phyloP scores from a whole-genome alignment of 2,329 filamentous ascomycete species.

The Fusarium lateritium region DNA sequence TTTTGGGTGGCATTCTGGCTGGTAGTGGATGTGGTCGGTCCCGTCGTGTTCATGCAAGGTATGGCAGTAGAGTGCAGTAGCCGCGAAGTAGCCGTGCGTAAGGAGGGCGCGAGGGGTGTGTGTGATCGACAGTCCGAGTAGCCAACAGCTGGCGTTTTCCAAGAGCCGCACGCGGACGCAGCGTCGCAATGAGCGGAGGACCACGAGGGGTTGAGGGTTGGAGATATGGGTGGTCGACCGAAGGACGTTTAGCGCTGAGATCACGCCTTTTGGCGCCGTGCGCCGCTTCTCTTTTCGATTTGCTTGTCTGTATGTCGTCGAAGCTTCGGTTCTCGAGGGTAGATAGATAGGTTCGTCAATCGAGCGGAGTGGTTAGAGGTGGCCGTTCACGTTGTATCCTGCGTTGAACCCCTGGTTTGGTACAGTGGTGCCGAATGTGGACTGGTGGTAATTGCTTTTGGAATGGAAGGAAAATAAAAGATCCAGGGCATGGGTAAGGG shows the following conservation, averaged over 20 bases:
- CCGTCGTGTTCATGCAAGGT: not conserved
- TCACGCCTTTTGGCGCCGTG: constrained; percentile 18
- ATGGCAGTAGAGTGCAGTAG: not conserved
- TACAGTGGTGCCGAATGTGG: constrained; percentile 22
- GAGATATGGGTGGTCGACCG: not conserved
- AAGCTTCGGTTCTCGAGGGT: not conserved
- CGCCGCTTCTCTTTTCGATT: constrained; percentile 1
- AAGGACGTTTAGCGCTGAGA: constrained; percentile 12
- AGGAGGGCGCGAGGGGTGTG: constrained; percentile 21
- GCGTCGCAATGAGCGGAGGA: constrained; percentile 22
- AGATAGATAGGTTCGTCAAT: not conserved
- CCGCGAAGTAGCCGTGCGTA: constrained; percentile 17
- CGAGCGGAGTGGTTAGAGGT: not conserved
- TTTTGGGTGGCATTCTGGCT: constrained; percentile 46
- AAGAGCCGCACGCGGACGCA: constrained; percentile 30
- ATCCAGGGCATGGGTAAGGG: constrained; percentile 38
- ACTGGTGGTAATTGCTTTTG: constrained; percentile 16
- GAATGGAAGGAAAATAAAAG: constrained; percentile 40
- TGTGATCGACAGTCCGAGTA: constrained; percentile 29
- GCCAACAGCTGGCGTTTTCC: constrained; percentile 29
- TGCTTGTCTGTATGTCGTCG: not conserved
- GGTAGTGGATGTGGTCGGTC: not conserved
- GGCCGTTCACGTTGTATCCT: constrained; percentile 15
- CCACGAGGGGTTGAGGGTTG: constrained; percentile 12
- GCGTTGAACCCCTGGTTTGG: constrained; percentile 31